Base-by-base conservation (phyloP, 768 basidiomycete genomes). In the Russula foetens region DNA sequence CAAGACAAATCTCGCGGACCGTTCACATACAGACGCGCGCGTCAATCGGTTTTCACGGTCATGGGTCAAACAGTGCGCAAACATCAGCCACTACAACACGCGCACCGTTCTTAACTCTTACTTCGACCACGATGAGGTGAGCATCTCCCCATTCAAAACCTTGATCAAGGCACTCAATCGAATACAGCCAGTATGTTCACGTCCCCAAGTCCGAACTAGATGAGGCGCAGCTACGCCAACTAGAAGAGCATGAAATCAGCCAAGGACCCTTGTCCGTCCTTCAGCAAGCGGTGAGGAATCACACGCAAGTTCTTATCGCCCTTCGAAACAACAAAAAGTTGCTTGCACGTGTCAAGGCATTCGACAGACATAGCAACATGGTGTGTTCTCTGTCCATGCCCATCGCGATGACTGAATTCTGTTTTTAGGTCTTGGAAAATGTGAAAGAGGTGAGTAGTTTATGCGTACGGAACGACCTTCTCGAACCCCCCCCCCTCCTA, bases 331-430 rank as follows among this genome's bases (percentile, higher is more conserved):
- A 98, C 81, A 98, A 96, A 79, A 99, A 99, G 74, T 77, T 99
- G 38, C 81, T 94, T 49, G 91, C 92, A 35, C 84, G 95, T 52
- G 95, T 98, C 58, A 99, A 99, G 75, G 97, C 97, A 0, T 99
- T 99, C 71, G 97, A 99, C 74, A 81, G 97, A 71, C 97, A 99
- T 75, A 91, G 92, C 68, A 99, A 99, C 71, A 98, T 99, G 95
- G 96, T 92, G 66, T 50, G 85, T 74, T 44, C 24, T 52, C 7
- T 48, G 24, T 43, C 51, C 54, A 43, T 17, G 35, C 21, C 17
- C n/a, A 24, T 56, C 60, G 29, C 49, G 28, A n/a, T 31, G 23
- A 47, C 52, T 57, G 64, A 59, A 64, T 49, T 58, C 31, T 15
- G 66, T 56, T 31, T 48, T 0, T 63, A 95, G 92, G 93, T 96